These are phyloP conservation scores for Meredithiella fracta DNA, from an alignment of 2,329 filamentous ascomycete species.

Conservation along the genomic window DNA sequence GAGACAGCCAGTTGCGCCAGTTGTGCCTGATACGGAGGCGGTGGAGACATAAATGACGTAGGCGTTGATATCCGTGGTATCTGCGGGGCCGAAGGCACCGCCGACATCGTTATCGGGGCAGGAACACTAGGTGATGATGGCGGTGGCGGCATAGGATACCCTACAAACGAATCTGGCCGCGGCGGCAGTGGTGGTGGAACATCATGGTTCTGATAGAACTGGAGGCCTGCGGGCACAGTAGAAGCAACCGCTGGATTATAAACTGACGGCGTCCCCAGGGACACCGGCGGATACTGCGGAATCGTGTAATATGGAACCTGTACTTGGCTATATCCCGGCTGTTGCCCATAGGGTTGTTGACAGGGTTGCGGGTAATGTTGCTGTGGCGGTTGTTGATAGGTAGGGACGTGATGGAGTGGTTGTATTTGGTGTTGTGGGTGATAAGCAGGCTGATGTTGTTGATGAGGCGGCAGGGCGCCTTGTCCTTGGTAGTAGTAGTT, in stretches of 20 bases:
- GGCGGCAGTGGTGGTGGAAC: background rate
- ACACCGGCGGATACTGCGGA: background rate
- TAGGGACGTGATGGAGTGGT: background rate
- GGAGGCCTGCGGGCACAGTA: constrained; percentile 1
- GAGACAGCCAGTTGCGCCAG: no score
- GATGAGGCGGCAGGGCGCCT: background rate
- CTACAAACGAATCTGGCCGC: background rate
- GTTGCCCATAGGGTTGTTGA: background rate
- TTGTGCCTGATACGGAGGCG: no score
- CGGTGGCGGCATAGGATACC: background rate
- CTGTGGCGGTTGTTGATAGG: background rate
- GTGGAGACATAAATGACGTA: no score
- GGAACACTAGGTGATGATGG: background rate
- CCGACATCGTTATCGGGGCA: background rate
- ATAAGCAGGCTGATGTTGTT: no score
- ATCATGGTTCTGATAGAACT: constrained; percentile 1
- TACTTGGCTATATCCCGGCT: background rate
- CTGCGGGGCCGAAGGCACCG: background rate
- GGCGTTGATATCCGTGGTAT: no score
- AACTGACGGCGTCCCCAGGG: background rate
- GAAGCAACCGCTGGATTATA: constrained; percentile 7
- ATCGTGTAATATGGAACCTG: background rate
- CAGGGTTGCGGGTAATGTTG: background rate
- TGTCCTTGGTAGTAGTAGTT: background rate
- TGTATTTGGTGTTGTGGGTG: background rate